Conservation (phyloP, 2,329 filamentous ascomycete genomes). For the Aspergillus sojae region DNA sequence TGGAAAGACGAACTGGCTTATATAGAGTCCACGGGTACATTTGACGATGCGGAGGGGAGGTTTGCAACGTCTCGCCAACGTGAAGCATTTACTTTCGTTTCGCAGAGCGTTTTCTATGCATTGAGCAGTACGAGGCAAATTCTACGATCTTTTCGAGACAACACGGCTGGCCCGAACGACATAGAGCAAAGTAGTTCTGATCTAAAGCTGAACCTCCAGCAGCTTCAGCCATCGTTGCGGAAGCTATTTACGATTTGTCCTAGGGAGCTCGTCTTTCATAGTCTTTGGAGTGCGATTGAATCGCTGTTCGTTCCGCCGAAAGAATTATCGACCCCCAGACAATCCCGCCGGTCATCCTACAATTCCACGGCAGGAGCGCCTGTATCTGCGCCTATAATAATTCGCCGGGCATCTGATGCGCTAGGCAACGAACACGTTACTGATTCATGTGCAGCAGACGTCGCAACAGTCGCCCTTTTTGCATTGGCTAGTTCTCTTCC, state of each 20-base stretch:
- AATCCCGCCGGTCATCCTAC: slow-evolving; percentile 34
- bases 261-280: slow-evolving; percentile 45
- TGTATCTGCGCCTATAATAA: slow-evolving; percentile 26
- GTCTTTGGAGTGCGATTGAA: slow-evolving; percentile 45
- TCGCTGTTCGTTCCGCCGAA: slow-evolving; percentile 43
- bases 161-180: slow-evolving; percentile 12
- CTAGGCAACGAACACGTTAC: slow-evolving; percentile 36
- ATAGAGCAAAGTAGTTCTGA: slow-evolving; percentile 6
- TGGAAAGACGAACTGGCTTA: slow-evolving; percentile 43
- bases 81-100: slow-evolving; percentile 43
- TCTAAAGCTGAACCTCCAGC: slow-evolving; percentile 32
- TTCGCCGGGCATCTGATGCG: slow-evolving; percentile 31
- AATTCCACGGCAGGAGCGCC: slow-evolving; percentile 28
- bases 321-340: slow-evolving; percentile 35
- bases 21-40: slow-evolving; percentile 39
- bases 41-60: slow-evolving; percentile 41
- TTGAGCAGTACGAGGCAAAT: slow-evolving; percentile 45
- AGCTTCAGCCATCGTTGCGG: slow-evolving; percentile 37
- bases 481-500: slow-evolving; percentile 42
- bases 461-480: slow-evolving; percentile 41
- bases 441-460: slow-evolving; percentile 43
- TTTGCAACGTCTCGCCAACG: slow-evolving; percentile 42
- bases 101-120: slow-evolving; percentile 49
- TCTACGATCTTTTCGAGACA: slow-evolving; percentile 42
- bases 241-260: slow-evolving; percentile 42